Base-by-base conservation (phyloP, 441 rosid species). In the Croton laevigatus region DNA sequence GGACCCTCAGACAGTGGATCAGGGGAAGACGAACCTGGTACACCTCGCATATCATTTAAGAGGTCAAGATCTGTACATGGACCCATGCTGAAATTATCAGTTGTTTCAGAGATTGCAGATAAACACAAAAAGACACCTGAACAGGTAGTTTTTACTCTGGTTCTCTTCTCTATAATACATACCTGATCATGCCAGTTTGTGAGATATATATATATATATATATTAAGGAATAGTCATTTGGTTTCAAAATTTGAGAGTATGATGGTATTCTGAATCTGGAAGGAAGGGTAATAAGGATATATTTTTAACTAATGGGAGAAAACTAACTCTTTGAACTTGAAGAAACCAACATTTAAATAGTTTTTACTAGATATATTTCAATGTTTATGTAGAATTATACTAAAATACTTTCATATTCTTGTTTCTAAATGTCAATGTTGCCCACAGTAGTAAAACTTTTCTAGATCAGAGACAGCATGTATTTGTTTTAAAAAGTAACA, bases 21-120 rank as follows among this genome's bases (percentile, higher is more conserved):
- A 11, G 89, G 85, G 51, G 89, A 86, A 78, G 87, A 85, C 57
- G 89, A 86, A 74, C 82, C 87, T 66, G 89, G 86, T 69, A 86
- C 89, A 73, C 89, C 89, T 66, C 86, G 85, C 60, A 81, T 86
- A 63, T 77, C 85, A 52, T 86, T 86, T 73, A 79, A 85, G 74
- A 86, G 89, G 79, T 86, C 89, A 62, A 78, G 86, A 78, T 86
- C 89, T 7, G 89, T 84, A 7, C 89, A 86, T 71, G 89, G 87
- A 55, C 89, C 89, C 23, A 86, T 86, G 89, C 76, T 86, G 63
- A 86, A 86, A 80, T 73, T 86, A 76, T 84, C 87, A 17, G 82
- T 79, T 13, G 89, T 86, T 8, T 76, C 83, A 57, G 86, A 82
- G 73, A 82, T 84, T 68, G 89, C 89, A 20, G 80, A 79, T 62